phyloP scores from a whole-genome alignment of 768 basidiomycete genomes.

The Phaeotremella fagi region DNA sequence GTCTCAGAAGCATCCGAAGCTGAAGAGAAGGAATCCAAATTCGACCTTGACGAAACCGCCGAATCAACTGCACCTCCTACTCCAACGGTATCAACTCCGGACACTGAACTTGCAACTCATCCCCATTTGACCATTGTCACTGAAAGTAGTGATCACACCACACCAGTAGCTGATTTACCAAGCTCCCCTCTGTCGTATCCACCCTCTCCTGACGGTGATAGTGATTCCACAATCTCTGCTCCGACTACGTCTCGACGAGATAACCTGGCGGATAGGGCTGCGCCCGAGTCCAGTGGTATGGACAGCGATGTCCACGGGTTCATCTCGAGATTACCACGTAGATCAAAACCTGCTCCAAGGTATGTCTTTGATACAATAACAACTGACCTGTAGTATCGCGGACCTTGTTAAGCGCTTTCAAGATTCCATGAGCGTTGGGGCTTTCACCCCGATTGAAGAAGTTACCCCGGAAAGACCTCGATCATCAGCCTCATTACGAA shows the following conservation, averaged over 20 bases:
- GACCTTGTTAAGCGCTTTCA: slow-evolving; percentile 64
- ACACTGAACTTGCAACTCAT: not conserved
- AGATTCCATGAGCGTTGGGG: slow-evolving; percentile 12
- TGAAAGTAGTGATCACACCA: slow-evolving; percentile 12
- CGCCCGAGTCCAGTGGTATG: slow-evolving; percentile 41
- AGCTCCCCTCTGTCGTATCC: slow-evolving; percentile 8
- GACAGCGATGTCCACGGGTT: slow-evolving; percentile 38
- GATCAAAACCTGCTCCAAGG: slow-evolving; percentile 43
- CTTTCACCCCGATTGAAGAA: slow-evolving; percentile 17
- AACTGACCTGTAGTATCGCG: slow-evolving; percentile 55
- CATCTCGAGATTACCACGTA: slow-evolving; percentile 45
- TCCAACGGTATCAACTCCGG: not conserved
- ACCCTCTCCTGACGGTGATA: slow-evolving; percentile 40
- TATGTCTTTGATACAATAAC: slow-evolving; percentile 10
- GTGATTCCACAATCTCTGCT: slow-evolving; percentile 51
- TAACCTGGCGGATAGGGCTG: slow-evolving; percentile 3
- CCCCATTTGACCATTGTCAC: not conserved
- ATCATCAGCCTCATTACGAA: slow-evolving; percentile 22
- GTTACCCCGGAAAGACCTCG: slow-evolving; percentile 14
- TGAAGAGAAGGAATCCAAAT: slow-evolving; percentile 41
- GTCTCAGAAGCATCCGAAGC: slow-evolving; percentile 34
- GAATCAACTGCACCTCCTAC: slow-evolving; percentile 15
- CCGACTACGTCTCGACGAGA: not conserved
- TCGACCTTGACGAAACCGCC: slow-evolving; percentile 4
- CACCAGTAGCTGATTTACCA: slow-evolving; percentile 21